A percentile compares a stretch with the other conserved stretches of the same genome.
These are phyloP conservation scores for Leucosporidium scottii DNA, from an alignment of 768 basidiomycete species.

Conservation along the genomic window DNA sequence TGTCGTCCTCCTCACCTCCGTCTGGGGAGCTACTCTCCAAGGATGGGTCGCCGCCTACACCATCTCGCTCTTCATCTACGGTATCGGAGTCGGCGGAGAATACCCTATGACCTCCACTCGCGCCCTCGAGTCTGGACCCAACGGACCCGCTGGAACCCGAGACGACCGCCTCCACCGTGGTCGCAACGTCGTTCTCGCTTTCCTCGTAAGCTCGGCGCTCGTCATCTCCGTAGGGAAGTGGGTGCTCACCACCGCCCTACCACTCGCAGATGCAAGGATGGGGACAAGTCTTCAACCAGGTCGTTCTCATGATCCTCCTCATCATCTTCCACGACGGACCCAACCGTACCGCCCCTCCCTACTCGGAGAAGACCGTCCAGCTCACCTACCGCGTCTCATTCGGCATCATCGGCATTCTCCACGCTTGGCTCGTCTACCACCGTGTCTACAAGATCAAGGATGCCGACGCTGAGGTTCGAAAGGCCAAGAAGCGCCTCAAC, in stretches of 20 bases:
- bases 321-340: conserved; percentile 43
- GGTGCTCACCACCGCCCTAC: too few relatives aligned
- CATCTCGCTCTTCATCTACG: conserved; percentile 45
- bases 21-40: conserved; percentile 44
- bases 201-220: conserved; percentile 41
- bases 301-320: conserved; percentile 43
- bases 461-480: conserved; percentile 37
- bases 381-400: conserved; percentile 46
- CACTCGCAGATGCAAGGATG: not conserved
- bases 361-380: conserved; percentile 40
- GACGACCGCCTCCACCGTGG: conserved; percentile 46
- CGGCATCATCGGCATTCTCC: conserved; percentile 45
- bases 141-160: conserved; percentile 35
- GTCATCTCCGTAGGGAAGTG: too few relatives aligned
- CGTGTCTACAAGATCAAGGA: conserved; percentile 39
- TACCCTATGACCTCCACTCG: conserved; percentile 47
- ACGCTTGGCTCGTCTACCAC: conserved; percentile 47
- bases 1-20: conserved; percentile 45
- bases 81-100: conserved; percentile 31
- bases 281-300: conserved; percentile 37
- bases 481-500: conserved; percentile 42
- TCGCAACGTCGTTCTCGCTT: conserved; percentile 45
- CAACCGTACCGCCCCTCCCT: conserved; percentile 37
- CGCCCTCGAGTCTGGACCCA: conserved; percentile 41
- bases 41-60: conserved; percentile 46